Evolutionary conservation across 441 rosid species (phyloP).

Genomic region (Pelargonium fulgidum): DNA sequence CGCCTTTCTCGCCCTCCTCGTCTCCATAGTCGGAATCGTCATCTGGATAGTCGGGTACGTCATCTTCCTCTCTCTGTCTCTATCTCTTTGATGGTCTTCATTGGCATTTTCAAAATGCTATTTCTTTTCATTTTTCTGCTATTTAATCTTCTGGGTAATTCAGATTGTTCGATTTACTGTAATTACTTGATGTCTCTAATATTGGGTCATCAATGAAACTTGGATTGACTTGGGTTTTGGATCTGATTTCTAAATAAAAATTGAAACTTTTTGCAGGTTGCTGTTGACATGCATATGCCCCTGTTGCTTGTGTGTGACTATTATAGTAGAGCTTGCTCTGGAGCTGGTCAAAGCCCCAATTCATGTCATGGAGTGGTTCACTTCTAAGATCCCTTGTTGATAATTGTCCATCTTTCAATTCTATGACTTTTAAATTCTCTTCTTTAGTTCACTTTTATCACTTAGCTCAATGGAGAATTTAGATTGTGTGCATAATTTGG

Average conservation of each 20-base stretch:
- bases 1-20: not conserved
- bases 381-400: conserved; percentile 56
- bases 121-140: not conserved
- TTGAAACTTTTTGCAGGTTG: conserved; percentile 34
- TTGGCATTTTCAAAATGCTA: no score
- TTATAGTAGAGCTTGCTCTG: conserved; percentile 54
- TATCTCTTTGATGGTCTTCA: not conserved
- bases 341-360: conserved; percentile 55
- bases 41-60: not conserved
- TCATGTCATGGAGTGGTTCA: conserved; percentile 62
- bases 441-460: not conserved
- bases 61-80: not conserved
- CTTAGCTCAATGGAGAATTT: not conserved
- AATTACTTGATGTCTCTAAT: not conserved
- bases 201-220: no score
- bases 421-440: no score
- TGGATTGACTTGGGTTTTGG: not conserved
- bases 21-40: not conserved
- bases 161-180: not conserved
- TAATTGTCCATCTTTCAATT: not conserved
- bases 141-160: not conserved
- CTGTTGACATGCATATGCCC: conserved; percentile 54
- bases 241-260: not conserved
- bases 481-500: not conserved
- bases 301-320: conserved; percentile 58